Evolutionary conservation across 2,329 filamentous ascomycete genomes (phyloP), one percentile per base, ranked within the genome.

Genomic region (Cordyceps militaris): DNA sequence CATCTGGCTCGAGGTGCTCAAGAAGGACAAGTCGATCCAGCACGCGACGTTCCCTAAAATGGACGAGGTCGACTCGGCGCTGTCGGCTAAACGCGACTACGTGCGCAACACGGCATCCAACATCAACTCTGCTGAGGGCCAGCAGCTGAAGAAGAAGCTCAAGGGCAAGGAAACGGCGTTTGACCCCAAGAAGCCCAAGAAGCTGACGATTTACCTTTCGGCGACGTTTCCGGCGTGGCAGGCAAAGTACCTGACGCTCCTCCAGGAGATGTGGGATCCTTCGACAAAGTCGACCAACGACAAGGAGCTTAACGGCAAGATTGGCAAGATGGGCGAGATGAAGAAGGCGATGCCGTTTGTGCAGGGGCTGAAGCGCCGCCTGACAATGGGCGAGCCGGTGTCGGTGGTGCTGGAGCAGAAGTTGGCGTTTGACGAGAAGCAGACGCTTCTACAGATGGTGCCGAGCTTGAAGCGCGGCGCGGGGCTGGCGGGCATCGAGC

Each of bases 321-420:
- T 97, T 59, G 85, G 84, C 64, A 96, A 96, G 78, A 79, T 91
- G 68, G 85, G 85, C 44, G 89, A 95, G 74, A 91, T 91, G 81
- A 99, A 97, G 84, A 94, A 95, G 76, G 93, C 91, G 2, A 97
- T 97, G 93, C 94, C 94, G 0, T 97, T 97, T 68, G 86, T 97
- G 51, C 92, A 97, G 75, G 75, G 72, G 7, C 77, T 97, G 60
- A 97, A 97, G 86, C 89, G 83, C 72, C 84, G 89, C 54, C 81
- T 99, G 57, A 79, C 91, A 58, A 79, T 80, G 51, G 87, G 89
- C 61, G 84, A 93, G 73, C 74, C 78, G 14, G 76, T 83, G 1
- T 77, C 81, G 24, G 78, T 75, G 2, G 90, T 97, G 10, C 86
- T 97, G 67, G 85, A 93, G 69, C 82, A 91, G 63, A 90, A 93